Base-by-base conservation (phyloP, 2,329 filamentous ascomycete genomes). In the Tolypocladium sp. region DNA sequence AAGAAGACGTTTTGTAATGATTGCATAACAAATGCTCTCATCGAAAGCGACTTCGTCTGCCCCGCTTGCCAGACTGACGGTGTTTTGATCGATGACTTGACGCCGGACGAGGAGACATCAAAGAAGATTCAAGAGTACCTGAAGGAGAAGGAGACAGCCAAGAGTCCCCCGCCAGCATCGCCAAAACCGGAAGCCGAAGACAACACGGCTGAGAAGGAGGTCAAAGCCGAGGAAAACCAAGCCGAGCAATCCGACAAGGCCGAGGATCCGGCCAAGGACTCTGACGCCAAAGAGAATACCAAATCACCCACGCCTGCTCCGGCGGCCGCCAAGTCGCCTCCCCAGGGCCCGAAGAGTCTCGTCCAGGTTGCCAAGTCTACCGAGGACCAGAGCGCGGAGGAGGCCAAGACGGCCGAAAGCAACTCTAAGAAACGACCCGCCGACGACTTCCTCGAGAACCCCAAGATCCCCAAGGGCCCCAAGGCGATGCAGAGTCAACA, bases 1-100 rank as follows among this genome's bases (percentile, higher is more conserved):
- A 85, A 90, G 79, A 95, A 90, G 84, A 97, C 92, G 72, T 99
- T 96, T 82, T 99, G 94, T 83, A 94, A 94, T 85, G 92, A 97
- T 74, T 99, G 94, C 88, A 97, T 99, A 78, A 95, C 94, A 74
- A 96, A 96, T 84, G 91, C 92, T 77, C 87, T 99, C 76, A 93
- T 97, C 77, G 92, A 97, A 81, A 94, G 89, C 84, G 94, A 99
- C 82, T 92, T 99, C 77, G 82, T 92, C 75, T 99, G 94, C 76
- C 94, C 94, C 64, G 88, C 87, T 67, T 99, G 94, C 80, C 86
- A 90, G 76, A 89, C 88, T 63, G 92, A 96, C 72, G 91, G 91
- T 70, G 91, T 97, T 64, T 81, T 97, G 69, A 90, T 97, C 77
- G 93, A 97, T 82, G 89, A 96, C 75, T 84, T 99, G 66, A 85